These are phyloP conservation scores for Colletotrichum brevisporum DNA, from an alignment of 2,329 filamentous ascomycete genomes.

Conservation along the genomic window DNA sequence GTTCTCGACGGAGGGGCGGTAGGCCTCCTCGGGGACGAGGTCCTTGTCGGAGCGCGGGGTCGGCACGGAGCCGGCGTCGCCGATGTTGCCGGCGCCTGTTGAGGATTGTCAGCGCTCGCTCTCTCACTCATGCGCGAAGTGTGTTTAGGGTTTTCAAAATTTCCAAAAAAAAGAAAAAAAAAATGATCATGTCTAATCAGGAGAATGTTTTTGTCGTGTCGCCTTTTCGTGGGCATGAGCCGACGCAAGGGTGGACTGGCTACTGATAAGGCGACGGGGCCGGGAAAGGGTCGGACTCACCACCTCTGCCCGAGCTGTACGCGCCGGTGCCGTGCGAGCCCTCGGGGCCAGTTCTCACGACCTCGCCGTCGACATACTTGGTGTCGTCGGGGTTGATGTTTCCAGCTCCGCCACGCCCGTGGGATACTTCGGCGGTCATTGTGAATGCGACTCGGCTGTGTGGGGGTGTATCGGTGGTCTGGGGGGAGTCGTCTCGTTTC, in stretches of 20 bases:
- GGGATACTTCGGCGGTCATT: slow-evolving; percentile 66
- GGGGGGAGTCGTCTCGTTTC: not conserved
- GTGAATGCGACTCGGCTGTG: slow-evolving; percentile 20
- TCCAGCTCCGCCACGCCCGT: slow-evolving; percentile 73
- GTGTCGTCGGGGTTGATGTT: slow-evolving; percentile 73
- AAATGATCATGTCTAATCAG: not conserved
- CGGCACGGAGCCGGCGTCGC: slow-evolving; percentile 59
- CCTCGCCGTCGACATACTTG: slow-evolving; percentile 73
- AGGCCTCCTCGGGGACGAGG: slow-evolving; percentile 66
- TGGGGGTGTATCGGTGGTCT: not conserved
- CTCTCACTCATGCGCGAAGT: not conserved
- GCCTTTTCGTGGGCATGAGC: not conserved
- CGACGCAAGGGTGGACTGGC: slow-evolving; percentile 1
- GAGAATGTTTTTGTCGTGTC: not conserved
- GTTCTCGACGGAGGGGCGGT: slow-evolving; percentile 62
- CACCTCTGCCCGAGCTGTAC: slow-evolving; percentile 72
- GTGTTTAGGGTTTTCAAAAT: too few relatives aligned
- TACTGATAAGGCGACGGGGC: not conserved
- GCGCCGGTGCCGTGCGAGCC: slow-evolving; percentile 72
- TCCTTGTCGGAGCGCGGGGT: slow-evolving; percentile 64
- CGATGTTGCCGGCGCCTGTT: slow-evolving; percentile 71
- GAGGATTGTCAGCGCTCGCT: not conserved
- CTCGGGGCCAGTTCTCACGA: slow-evolving; percentile 67
- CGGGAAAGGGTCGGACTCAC: slow-evolving; percentile 52
- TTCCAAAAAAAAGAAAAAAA: too few relatives aligned